Base-by-base conservation (phyloP, 345 rosid genomes). In the Mangifera indica region DNA sequence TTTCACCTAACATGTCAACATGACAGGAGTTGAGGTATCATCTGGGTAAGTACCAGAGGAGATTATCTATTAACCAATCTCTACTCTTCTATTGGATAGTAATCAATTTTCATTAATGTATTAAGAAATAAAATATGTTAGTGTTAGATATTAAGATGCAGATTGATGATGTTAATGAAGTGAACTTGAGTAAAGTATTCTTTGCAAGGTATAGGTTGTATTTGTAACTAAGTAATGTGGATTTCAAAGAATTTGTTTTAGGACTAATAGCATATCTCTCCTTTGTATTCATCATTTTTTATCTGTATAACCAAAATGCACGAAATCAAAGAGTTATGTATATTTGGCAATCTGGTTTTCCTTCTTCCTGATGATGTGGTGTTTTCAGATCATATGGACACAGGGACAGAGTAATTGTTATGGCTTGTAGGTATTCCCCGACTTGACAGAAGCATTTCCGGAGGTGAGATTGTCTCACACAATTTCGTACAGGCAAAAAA, bases 361-460 rank as follows among this genome's bases (percentile, higher is more conserved):
- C 46, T 15, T 37, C 9, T 10, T 1, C 32, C 8, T 5, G 34
- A 26, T 5, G 40, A 29, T 54, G 18, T 58, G 40, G 56, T 54
- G 1, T 58, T 60, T 46, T 24, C 66, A 26, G 13, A 68, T 70
- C 73, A 67, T 65, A 66, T 62, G 69, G 15, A 66, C 42, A 29
- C 84, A 83, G 87, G 77, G 60, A 56, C 57, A 42, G 79, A 63
- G 63, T 75, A 67, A 75, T 49, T 51, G 2, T n/a, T 70, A 71
- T 20, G 37, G 60, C 25, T 37, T 7, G 26, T 29, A 67, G 22
- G 58, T 26, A 42, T 37, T 26, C 62, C 34, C 72, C 10, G 52
- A 22, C 51, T 59, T 15, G 42, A 66, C 72, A 3, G 66, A 48
- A 29, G 29, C 59, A 56, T 54, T 53, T 71, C 17, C 15, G 59